Conservation (phyloP, 352 stramenopile species). For the Globisporangium middletonii region DNA sequence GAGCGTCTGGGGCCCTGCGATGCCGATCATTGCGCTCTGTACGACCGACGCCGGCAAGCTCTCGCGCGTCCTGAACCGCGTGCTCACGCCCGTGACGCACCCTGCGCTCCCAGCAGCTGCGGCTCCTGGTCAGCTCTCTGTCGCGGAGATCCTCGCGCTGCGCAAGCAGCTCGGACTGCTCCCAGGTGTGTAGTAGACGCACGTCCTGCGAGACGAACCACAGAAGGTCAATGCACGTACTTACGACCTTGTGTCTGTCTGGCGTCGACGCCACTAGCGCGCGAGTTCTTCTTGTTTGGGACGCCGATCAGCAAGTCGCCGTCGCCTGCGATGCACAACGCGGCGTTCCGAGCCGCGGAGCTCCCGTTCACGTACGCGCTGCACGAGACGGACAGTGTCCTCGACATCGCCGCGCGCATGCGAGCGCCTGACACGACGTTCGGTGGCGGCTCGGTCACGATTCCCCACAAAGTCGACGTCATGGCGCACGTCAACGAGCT, state of each 20-base stretch:
- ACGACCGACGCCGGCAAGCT: constrained; percentile 91
- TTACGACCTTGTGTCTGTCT: constrained; percentile 10
- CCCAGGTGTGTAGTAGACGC: constrained; percentile 52
- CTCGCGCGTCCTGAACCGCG: constrained; percentile 92
- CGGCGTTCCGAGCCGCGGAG: constrained; percentile 83
- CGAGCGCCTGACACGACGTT: constrained; percentile 49
- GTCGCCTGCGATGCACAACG: constrained; percentile 96
- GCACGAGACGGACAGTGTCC: constrained; percentile 53
- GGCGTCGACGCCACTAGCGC: constrained; percentile 23
- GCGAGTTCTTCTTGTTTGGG: constrained; percentile 94
- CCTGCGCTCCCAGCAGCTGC: constrained; percentile 89
- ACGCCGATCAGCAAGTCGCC: constrained; percentile 95
- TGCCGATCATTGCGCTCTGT: constrained; percentile 93
- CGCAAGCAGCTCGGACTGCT: constrained; percentile 78
- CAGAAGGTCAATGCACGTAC: constrained; percentile 4
- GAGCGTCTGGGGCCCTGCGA: constrained; percentile 50
- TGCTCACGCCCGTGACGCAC: constrained; percentile 96
- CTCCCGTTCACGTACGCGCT: constrained; percentile 92
- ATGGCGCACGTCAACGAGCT: constrained; percentile 92
- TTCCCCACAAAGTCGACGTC: constrained; percentile 96
- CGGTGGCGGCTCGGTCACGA: constrained; percentile 95
- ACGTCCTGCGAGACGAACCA: constrained; percentile 4
- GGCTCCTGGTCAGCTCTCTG: constrained; percentile 94
- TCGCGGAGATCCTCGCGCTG: constrained; percentile 90
- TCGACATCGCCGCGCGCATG: constrained; percentile 43